phyloP scores from a whole-genome alignment of 2,329 filamentous ascomycete species.

The Mycocentrospora acerina region DNA sequence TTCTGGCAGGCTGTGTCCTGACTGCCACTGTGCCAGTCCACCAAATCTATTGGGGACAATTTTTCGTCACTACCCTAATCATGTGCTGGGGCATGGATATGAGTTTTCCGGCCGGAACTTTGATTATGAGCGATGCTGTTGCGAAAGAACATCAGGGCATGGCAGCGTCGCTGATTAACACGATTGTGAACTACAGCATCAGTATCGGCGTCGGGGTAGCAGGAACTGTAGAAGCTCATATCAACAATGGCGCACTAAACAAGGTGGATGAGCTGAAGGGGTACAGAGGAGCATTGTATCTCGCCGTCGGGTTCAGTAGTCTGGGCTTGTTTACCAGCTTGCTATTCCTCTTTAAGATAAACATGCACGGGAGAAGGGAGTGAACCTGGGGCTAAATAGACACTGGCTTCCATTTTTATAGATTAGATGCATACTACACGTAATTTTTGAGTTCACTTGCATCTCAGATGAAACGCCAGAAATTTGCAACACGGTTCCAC shows the following conservation, averaged over 20 bases:
- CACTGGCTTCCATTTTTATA: too few species aligned
- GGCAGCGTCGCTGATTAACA: slow-evolving; percentile 44
- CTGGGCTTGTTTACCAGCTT: slow-evolving; percentile 27
- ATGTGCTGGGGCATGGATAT: slow-evolving; percentile 47
- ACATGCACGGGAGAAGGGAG: slow-evolving; percentile 2
- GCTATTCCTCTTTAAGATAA: slow-evolving; percentile 26
- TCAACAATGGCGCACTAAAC: slow-evolving; percentile 35
- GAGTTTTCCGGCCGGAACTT: slow-evolving; percentile 44
- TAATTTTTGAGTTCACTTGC: too few species aligned
- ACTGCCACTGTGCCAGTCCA: slow-evolving; percentile 43
- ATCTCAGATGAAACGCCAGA: too few species aligned
- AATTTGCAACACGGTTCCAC: too few species aligned
- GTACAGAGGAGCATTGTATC: slow-evolving; percentile 43
- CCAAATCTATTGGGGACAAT: slow-evolving; percentile 48
- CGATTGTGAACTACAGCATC: slow-evolving; percentile 48
- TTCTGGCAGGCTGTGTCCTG: slow-evolving; percentile 41
- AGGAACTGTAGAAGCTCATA: slow-evolving; percentile 45
- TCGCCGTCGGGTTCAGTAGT: slow-evolving; percentile 40
- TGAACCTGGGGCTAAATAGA: too few species aligned
- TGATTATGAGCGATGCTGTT: slow-evolving; percentile 44
- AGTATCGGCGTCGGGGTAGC: slow-evolving; percentile 47
- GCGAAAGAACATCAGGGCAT: slow-evolving; percentile 45
- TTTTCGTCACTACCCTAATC: slow-evolving; percentile 35
- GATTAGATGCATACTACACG: too few species aligned
- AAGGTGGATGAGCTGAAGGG: slow-evolving; percentile 35